A percentile compares a stretch with the other conserved stretches of the same genome.
These are phyloP conservation scores for Diaporthe australafricana DNA, from an alignment of 2,329 filamentous ascomycete species.

Conservation along the genomic window DNA sequence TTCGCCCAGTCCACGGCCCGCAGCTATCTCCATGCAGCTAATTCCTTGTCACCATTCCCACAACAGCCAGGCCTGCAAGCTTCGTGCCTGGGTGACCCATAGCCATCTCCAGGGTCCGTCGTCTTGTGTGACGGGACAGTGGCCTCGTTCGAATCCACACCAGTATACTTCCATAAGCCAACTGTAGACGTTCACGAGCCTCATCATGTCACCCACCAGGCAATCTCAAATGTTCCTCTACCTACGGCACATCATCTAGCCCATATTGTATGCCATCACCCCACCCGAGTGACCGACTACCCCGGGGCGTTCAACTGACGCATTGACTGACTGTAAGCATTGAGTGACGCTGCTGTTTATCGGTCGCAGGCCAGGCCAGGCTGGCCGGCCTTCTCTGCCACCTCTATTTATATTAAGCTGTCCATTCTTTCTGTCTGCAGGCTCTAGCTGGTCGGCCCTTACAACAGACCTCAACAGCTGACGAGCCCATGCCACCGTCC, in stretches of 20 bases:
- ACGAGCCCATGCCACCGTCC: not conserved
- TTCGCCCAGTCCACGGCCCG: not conserved
- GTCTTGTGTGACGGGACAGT: not conserved
- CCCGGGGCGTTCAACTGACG: too few species aligned
- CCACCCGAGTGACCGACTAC: not conserved
- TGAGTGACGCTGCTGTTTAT: not conserved
- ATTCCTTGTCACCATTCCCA: not conserved
- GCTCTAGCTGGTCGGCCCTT: not conserved
- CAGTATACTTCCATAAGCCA: not conserved
- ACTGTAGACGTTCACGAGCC: not conserved
- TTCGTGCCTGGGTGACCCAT: too few species aligned
- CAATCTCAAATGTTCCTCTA: too few species aligned
- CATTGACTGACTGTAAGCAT: not conserved
- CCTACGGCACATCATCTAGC: not conserved
- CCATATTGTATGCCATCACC: not conserved
- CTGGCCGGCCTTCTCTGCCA: constrained; percentile 8
- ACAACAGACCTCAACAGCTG: not conserved
- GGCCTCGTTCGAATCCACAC: not conserved
- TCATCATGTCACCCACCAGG: not conserved
- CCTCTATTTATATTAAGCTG: constrained; percentile 16
- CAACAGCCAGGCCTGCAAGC: not conserved
- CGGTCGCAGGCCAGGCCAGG: not conserved
- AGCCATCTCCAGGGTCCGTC: not conserved
- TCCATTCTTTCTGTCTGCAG: not conserved
- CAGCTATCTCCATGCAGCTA: not conserved